Percentiles rank a stretch among this genome's conserved stretches.
Evolutionary conservation across 805 yeast genomes (phyloP).

Genomic region (Pichia membranifaciens): DNA sequence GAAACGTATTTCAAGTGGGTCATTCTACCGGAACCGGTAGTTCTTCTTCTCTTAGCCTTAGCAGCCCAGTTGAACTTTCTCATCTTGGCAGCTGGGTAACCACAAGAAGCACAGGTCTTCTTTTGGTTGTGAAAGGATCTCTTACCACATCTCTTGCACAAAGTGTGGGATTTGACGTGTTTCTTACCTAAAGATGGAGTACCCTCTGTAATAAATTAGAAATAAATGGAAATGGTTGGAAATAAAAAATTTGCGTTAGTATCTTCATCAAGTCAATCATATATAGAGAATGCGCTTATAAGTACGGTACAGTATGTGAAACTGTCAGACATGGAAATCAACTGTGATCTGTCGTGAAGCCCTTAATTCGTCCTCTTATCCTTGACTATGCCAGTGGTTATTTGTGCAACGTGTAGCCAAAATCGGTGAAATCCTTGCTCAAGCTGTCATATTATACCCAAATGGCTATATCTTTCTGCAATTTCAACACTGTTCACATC

Average conservation of each 20-base stretch:
- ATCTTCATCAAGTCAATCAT: background rate
- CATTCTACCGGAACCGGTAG: slow-evolving; percentile 99
- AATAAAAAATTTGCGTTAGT: slow-evolving; percentile 6
- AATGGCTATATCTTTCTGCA: no score
- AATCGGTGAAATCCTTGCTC: no score
- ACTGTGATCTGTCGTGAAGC: no score
- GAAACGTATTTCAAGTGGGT: slow-evolving; percentile 93
- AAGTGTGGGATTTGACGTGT: slow-evolving; percentile 99
- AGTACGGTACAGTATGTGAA: no score
- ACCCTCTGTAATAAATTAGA: slow-evolving; percentile 64
- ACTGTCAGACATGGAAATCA: no score
- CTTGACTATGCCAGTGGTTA: no score
- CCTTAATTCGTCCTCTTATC: no score
- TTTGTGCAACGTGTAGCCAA: no score
- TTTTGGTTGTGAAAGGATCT: slow-evolving; percentile 99
- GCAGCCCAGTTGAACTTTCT: slow-evolving; percentile 99
- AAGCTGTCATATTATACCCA: no score
- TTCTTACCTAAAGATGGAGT: slow-evolving; percentile 99
- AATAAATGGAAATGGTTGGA: background rate
- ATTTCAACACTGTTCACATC: no score
- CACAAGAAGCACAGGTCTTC: slow-evolving; percentile 98
- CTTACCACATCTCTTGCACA: slow-evolving; percentile 98
- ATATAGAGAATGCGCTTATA: no score
- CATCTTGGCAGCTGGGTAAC: slow-evolving; percentile 99
- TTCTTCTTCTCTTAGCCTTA: slow-evolving; percentile 99